Percentiles rank a stretch among this genome's conserved stretches.
Conservation (phyloP, 176 grass and related monocot genomes). For the Oryza australiensis region DNA sequence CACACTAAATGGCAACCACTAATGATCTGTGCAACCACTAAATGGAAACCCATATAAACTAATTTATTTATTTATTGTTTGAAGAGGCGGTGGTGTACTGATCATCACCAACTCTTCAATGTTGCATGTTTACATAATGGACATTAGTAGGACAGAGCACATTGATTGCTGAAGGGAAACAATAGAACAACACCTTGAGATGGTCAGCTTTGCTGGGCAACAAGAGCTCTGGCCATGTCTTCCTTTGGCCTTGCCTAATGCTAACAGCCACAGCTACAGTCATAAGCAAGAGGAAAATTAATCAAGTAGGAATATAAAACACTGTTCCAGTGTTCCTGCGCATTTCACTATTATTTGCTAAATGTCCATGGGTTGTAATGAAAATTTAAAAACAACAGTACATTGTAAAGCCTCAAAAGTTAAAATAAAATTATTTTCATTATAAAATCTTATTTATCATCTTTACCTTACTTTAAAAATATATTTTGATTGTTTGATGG, state of each 20-base stretch:
- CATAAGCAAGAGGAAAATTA: not conserved
- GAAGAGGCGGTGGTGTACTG: not conserved
- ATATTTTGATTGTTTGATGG: too few relatives aligned
- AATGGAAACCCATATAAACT: too few relatives aligned
- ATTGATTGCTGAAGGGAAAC: constrained; percentile 28
- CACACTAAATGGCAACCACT: too few relatives aligned
- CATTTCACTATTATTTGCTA: not conserved
- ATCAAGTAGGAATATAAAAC: not conserved
- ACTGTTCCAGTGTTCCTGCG: not conserved
- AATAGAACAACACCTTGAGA: not conserved
- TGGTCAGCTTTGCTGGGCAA: too few relatives aligned
- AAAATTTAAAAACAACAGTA: too few relatives aligned
- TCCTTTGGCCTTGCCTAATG: not conserved
- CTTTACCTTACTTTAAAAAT: too few relatives aligned
- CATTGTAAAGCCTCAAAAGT: too few relatives aligned
- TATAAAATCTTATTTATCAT: too few relatives aligned
- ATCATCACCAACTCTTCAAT: not conserved
- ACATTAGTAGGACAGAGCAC: not conserved
- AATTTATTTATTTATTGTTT: not conserved
- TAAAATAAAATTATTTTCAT: too few relatives aligned
- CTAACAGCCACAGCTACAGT: not conserved
- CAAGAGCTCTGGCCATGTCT: too few relatives aligned
- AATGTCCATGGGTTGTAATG: too few relatives aligned
- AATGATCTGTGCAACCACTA: not conserved
- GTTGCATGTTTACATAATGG: not conserved